Percentiles rank a stretch among this genome's conserved stretches.
Conservation (phyloP, 495 filamentous ascomycete species). For the Talaromyces liani region DNA sequence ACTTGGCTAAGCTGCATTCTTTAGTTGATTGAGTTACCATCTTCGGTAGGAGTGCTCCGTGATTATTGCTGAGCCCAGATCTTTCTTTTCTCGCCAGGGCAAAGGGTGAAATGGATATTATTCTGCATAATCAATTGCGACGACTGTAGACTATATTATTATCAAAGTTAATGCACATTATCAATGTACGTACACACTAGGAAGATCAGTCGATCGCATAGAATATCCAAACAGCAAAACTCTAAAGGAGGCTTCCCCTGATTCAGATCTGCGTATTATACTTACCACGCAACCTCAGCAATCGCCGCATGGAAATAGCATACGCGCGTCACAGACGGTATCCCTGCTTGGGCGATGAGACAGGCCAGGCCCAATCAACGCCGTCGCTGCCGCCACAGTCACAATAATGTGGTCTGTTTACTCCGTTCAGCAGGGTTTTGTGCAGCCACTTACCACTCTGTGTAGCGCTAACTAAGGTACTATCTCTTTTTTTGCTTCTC, state of each 20-base stretch:
- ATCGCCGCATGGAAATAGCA: not conserved
- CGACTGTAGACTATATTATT: too few relatives aligned
- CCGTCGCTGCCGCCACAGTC: not conserved
- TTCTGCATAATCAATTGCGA: too few relatives aligned
- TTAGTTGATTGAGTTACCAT: not conserved
- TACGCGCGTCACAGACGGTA: not conserved
- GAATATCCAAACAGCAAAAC: not conserved
- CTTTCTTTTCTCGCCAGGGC: not conserved
- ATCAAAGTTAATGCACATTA: too few relatives aligned
- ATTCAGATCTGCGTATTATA: not conserved
- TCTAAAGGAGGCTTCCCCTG: not conserved
- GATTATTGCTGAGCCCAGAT: not conserved
- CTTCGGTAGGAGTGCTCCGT: not conserved
- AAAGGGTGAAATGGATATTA: not conserved
- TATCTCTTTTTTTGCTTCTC: not conserved
- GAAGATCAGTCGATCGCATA: not conserved
- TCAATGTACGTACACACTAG: not conserved
- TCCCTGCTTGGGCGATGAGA: not conserved
- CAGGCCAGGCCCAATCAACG: not conserved
- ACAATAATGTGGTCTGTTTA: not conserved
- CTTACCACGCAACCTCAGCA: not conserved
- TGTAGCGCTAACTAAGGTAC: not conserved
- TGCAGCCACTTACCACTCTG: not conserved
- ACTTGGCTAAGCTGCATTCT: not conserved
- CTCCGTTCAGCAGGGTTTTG: not conserved